Conservation (phyloP, 2,329 filamentous ascomycete species). For the Cordyceps tenuipes region DNA sequence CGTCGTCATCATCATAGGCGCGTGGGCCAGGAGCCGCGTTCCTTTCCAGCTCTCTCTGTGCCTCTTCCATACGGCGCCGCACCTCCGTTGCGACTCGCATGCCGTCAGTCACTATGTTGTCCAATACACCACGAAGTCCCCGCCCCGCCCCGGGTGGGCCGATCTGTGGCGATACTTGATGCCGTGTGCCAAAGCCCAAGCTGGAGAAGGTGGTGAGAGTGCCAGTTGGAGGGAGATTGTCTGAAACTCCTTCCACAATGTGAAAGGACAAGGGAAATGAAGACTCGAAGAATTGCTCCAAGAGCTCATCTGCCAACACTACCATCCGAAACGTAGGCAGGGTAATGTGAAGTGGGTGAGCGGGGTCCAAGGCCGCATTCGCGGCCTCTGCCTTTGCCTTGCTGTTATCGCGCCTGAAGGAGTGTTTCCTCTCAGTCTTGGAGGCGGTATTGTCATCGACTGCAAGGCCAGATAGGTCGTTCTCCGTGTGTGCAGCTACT, state of each 20-base stretch:
- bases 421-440: constrained; percentile 27
- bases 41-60: constrained; percentile 76
- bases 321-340: constrained; percentile 98
- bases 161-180: constrained; percentile 29
- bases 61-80: constrained; percentile 86
- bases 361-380: constrained; percentile 85
- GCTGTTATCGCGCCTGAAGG: constrained; percentile 1
- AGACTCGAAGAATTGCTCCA: constrained; percentile 96
- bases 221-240: constrained; percentile 22
- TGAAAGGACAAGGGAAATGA: constrained; percentile 92
- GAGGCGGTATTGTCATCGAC: constrained; percentile 31
- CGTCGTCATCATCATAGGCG: constrained; percentile 65
- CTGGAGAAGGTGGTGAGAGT: constrained; percentile 82
- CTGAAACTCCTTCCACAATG: constrained; percentile 57
- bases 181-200: constrained; percentile 46
- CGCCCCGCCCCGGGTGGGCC: constrained; percentile 46
- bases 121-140: constrained; percentile 82
- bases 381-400: constrained; percentile 67
- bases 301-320: constrained; percentile 85
- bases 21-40: constrained; percentile 58
- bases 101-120: constrained; percentile 95
- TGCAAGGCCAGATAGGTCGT: neutral
- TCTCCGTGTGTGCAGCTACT: constrained; percentile 17
- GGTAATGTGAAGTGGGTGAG: constrained; percentile 89
- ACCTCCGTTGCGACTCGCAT: constrained; percentile 95